These are phyloP conservation scores for Fusarium tuaranense DNA, from an alignment of 2,329 filamentous ascomycete genomes.

Conservation along the genomic window DNA sequence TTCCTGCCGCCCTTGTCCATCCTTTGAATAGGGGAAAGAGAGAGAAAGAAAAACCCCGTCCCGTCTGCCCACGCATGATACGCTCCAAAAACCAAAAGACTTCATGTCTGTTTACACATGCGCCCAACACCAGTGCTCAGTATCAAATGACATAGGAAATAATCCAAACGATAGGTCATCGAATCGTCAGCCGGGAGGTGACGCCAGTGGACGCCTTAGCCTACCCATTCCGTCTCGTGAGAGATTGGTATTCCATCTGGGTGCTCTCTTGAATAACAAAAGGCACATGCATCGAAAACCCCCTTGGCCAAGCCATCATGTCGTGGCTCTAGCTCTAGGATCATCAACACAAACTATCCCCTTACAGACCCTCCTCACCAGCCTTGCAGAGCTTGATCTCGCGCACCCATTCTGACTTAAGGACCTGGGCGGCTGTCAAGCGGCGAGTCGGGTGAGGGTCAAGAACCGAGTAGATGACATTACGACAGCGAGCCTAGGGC, in stretches of 20 bases:
- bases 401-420: constrained; percentile 98
- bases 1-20: constrained; percentile 15
- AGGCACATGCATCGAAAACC: background rate
- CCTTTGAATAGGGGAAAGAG: constrained; percentile 8
- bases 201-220: constrained; percentile 20
- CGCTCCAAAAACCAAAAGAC: constrained; percentile 24
- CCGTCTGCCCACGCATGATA: constrained; percentile 19
- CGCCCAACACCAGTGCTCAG: constrained; percentile 51
- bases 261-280: constrained; percentile 6
- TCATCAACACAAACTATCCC: background rate
- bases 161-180: constrained; percentile 40
- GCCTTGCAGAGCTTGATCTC: constrained; percentile 98
- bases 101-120: constrained; percentile 42
- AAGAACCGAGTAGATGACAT: constrained; percentile 98
- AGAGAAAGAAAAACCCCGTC: constrained; percentile 7
- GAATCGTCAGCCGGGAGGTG: constrained; percentile 40
- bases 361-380: constrained; percentile 90
- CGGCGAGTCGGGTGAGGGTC: constrained; percentile 93
- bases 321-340: background rate
- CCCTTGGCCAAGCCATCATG: constrained; percentile 9
- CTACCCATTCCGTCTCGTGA: constrained; percentile 28
- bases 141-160: constrained; percentile 44
- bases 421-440: constrained; percentile 94
- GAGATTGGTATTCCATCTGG: constrained; percentile 19
- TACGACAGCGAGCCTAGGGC: constrained; percentile 88